phyloP scores from a whole-genome alignment of 2,329 filamentous ascomycete species.

The Blumeria graminis region DNA sequence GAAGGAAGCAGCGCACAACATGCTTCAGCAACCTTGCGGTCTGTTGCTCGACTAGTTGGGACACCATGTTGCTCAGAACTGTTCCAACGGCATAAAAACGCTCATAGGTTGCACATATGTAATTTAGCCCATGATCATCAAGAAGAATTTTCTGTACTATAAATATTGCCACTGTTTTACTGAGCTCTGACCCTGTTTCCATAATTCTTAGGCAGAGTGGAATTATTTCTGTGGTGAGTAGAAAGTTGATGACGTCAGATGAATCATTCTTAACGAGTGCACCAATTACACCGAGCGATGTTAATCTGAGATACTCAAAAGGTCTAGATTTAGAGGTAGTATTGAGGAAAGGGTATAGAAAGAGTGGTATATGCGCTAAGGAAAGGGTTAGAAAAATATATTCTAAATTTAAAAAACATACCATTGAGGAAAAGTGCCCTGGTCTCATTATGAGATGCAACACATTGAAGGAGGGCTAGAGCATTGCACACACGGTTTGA shows the following conservation, averaged over 20 bases:
- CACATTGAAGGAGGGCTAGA: constrained; percentile 81
- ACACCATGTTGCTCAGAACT: constrained; percentile 96
- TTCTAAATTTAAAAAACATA: constrained; percentile 20
- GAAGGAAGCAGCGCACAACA: constrained; percentile 86
- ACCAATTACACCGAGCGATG: constrained; percentile 86
- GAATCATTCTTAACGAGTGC: constrained; percentile 97
- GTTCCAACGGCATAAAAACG: constrained; percentile 95
- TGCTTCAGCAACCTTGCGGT: constrained; percentile 91
- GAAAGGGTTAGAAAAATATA: not conserved
- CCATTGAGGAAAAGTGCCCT: constrained; percentile 81
- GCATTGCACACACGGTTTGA: constrained; percentile 96
- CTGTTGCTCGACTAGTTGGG: constrained; percentile 89
- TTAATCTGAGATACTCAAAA: constrained; percentile 91
- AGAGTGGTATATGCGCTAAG: constrained; percentile 83
- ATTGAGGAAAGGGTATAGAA: constrained; percentile 94
- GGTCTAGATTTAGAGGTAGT: constrained; percentile 95
- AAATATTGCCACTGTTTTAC: constrained; percentile 97
- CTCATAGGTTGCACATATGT: constrained; percentile 97
- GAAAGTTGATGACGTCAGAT: constrained; percentile 95
- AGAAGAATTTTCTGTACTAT: constrained; percentile 98
- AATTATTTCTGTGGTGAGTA: constrained; percentile 95
- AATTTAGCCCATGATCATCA: constrained; percentile 88
- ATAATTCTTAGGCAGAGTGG: constrained; percentile 93
- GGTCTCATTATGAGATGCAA: constrained; percentile 92
- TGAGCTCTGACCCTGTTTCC: constrained; percentile 95